A percentile compares a stretch with the other conserved stretches of the same genome.
Conservation (phyloP, 2,329 filamentous ascomycete genomes). For the Sporothrix pallida region DNA sequence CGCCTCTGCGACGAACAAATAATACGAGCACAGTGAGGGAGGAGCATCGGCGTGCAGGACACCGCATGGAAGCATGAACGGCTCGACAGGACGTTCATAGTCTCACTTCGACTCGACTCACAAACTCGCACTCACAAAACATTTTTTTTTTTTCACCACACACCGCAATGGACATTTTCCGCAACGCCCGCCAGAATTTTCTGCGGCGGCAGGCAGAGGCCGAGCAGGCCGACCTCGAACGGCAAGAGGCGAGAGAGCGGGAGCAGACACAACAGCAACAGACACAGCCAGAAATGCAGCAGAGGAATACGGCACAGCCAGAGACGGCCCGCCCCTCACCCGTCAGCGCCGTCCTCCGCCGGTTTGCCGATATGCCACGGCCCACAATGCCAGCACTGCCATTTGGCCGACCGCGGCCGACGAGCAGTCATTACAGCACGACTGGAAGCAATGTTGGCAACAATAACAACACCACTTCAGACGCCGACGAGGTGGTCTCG, state of each 20-base stretch:
- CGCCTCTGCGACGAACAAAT: background rate
- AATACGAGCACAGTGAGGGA: background rate
- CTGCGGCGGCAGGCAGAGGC: slow-evolving; percentile 35
- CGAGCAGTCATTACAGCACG: slow-evolving; percentile 38
- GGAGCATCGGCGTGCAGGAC: slow-evolving; percentile 10
- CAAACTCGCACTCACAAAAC: too few relatives aligned
- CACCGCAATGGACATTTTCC: slow-evolving; percentile 36
- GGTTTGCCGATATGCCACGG: slow-evolving; percentile 41
- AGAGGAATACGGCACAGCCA: slow-evolving; percentile 31
- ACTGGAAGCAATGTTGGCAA: slow-evolving; percentile 32
- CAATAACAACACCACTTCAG: slow-evolving; percentile 3
- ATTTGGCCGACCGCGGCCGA: slow-evolving; percentile 41
- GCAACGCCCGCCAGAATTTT: slow-evolving; percentile 37
- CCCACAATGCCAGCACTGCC: slow-evolving; percentile 40
- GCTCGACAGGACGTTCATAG: background rate
- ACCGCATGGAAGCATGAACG: slow-evolving; percentile 23
- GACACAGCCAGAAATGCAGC: slow-evolving; percentile 42
- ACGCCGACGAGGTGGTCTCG: slow-evolving; percentile 41
- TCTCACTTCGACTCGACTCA: too few relatives aligned
- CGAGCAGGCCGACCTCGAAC: slow-evolving; percentile 40
- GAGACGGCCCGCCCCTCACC: slow-evolving; percentile 30
- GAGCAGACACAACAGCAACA: slow-evolving; percentile 23
- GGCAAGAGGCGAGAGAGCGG: slow-evolving; percentile 35
- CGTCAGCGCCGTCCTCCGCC: slow-evolving; percentile 39
- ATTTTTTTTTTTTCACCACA: too few relatives aligned